Evolutionary conservation across 768 basidiomycete species (phyloP), one percentile per base, ranked within the genome.

Genomic region (Boletus eberwhitei): DNA sequence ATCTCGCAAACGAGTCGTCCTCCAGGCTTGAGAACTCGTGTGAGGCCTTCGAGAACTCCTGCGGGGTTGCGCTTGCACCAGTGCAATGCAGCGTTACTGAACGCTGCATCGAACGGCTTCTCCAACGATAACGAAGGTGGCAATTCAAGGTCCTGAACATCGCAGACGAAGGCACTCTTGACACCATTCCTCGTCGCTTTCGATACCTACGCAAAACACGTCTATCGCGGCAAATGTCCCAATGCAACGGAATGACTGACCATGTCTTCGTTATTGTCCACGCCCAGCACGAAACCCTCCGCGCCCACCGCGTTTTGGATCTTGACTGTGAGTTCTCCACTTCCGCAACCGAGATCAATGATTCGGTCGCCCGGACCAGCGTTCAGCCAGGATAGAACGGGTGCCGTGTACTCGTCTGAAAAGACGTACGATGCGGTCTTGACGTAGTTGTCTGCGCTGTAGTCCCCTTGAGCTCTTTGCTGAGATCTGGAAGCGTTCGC

Each of bases 331-430:
- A 93, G 72, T 59, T 93, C 87, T 0, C 90, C 92, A 42, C 85
- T 90, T 17, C 93, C 91, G 64, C 91, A 93, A 3, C 92, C 91
- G 41, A 91, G 70, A 61, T 91, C 90, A 54, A 88, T 73, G 42
- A 93, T 85, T 46, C 75, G 75, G 60, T 92, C 86, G 2, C 90
- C 90, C 0, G 81, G 77, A 57, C 79, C 59, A 0, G 88, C 77
- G n/a, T 79, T 69, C 12, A 93, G 76, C 29, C 89, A 74, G 3
- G 76, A 74, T 13, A 90, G 67, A 21, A 93, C 76, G 9, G 85
- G 73, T 0, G 69, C 71, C 45, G 75, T 82, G 74, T 67, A 81
- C 58, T 66, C 68, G 13, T 72, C 53, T 1, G 75, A 72, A 68
- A 90, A 92, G 39, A 90, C 88, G 60, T 87, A 92, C 11, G 82